A percentile compares a stretch with the other conserved stretches of the same genome.
Evolutionary conservation across 495 filamentous ascomycete species (phyloP).

Genomic region (Hypoxylon crocopeplum): DNA sequence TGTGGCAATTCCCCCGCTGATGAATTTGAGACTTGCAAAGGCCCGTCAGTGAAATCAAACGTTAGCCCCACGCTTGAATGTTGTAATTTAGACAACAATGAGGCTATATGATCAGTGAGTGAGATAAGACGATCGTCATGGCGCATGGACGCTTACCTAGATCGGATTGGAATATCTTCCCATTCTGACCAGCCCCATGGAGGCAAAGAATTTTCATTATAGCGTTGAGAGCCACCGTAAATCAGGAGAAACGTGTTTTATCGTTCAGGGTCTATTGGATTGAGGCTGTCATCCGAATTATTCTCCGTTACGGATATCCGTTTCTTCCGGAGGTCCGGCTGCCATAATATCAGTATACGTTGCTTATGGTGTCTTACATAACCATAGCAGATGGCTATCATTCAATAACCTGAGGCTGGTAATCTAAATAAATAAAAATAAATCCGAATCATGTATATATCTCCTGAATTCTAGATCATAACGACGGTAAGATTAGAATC

Average conservation of each 20-base stretch:
- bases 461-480: too few relatives aligned
- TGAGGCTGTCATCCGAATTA: background rate
- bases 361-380: background rate
- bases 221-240: slow-evolving; percentile 6
- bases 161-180: slow-evolving; percentile 63
- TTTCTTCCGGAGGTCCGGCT: slow-evolving; percentile 18
- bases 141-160: slow-evolving; percentile 51
- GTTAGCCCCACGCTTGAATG: slow-evolving; percentile 26
- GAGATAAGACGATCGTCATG: background rate
- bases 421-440: too few relatives aligned
- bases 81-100: slow-evolving; percentile 43
- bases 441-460: too few relatives aligned
- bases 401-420: too few relatives aligned
- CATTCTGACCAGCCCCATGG: slow-evolving; percentile 68
- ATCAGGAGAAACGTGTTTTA: background rate
- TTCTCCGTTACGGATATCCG: slow-evolving; percentile 19
- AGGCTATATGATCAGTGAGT: slow-evolving; percentile 27
- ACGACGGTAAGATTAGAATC: too few relatives aligned
- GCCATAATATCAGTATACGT: background rate
- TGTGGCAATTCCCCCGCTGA: slow-evolving; percentile 42
- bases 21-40: slow-evolving; percentile 49
- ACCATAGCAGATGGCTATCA: too few relatives aligned
- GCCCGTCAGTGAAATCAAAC: slow-evolving; percentile 66
- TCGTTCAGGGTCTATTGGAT: background rate
- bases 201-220: slow-evolving; percentile 67